Base-by-base conservation (phyloP, 768 basidiomycete species). In the Pisolithus tinctorius region DNA sequence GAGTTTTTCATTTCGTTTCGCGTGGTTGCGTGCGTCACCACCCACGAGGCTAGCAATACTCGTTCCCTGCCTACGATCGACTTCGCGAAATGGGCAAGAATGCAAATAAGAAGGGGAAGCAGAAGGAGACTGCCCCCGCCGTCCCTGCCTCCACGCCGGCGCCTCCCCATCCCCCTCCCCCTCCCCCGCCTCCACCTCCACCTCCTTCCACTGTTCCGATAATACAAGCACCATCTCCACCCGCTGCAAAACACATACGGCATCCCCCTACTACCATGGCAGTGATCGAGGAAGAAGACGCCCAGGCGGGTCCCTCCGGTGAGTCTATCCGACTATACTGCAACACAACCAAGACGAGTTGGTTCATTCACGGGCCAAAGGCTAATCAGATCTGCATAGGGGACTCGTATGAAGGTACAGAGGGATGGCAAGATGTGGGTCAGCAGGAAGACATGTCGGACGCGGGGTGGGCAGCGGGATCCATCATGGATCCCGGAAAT, bases 61-160 rank as follows among this genome's bases (percentile, higher is more conserved):
- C 45, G 45, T 34, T 45, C 49, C 50, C 37, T 58, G 57, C 39
- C 43, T 46, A 30, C 47, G 46, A 50, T 46, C 47, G 47, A 50
- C 50, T 46, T 45, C 41, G 43, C 57, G 48, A 53, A 17, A 67
- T 67, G 66, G 68, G 59, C 38, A 67, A 65, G 60, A 55, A 53
- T 26, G 53, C 51, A 49, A 51, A 52, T 60, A 67, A 69, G 62
- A 67, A 67, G 51, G 66, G 66, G 40, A 67, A 67, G 59, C 66
- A 67, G 54, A 67, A 60, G 44, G 68, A 58, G 34, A 48, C 58
- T 37, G 47, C 58, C 30, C 38, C 49, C 10, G 49, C 36, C 6
- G 50, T 45, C 9, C 38, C 37, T 31, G 20, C 48, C 23, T 23
- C 36, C 16, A 26, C 38, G 13, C 51, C 36, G 3, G 51, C 49